A percentile compares a stretch with the other conserved stretches of the same genome.
Evolutionary conservation across 2,329 filamentous ascomycete species (phyloP).

Genomic region (Penicillium oxalicum): DNA sequence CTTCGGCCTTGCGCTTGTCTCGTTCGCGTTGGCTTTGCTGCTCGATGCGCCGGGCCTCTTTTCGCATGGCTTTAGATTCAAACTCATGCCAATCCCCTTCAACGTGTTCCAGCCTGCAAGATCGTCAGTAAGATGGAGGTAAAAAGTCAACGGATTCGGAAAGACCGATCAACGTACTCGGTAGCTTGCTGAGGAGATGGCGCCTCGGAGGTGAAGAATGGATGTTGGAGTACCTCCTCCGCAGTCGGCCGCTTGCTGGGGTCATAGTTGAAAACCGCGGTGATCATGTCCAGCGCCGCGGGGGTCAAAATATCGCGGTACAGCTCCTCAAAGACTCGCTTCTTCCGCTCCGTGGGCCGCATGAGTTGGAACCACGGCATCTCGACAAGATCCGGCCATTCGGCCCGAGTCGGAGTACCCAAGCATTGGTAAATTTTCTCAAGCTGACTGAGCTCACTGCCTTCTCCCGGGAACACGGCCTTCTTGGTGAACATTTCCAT

Average conservation of each 20-base stretch:
- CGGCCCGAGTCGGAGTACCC: constrained; percentile 74
- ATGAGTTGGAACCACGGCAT: constrained; percentile 97
- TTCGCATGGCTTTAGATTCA: constrained; percentile 88
- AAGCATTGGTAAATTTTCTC: constrained; percentile 94
- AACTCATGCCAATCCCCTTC: constrained; percentile 98
- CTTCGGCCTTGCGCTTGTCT: constrained; percentile 43
- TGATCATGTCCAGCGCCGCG: constrained; percentile 75
- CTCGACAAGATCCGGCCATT: constrained; percentile 87
- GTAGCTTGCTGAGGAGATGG: constrained; percentile 69
- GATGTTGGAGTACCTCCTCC: constrained; percentile 74
- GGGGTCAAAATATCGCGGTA: constrained; percentile 72
- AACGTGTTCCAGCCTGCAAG: constrained; percentile 63
- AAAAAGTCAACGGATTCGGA: too few species aligned
- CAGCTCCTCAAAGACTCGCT: constrained; percentile 72
- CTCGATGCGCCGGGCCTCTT: constrained; percentile 56
- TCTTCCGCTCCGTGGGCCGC: constrained; percentile 66
- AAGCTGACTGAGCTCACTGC: constrained; percentile 89
- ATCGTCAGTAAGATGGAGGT: background rate
- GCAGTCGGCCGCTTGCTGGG: constrained; percentile 77
- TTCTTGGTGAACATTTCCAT: constrained; percentile 92
- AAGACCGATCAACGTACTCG: constrained; percentile 56
- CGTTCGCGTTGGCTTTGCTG: constrained; percentile 41
- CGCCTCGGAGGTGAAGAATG: constrained; percentile 81
- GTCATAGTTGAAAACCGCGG: constrained; percentile 83
- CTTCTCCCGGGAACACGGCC: constrained; percentile 92